phyloP scores from a whole-genome alignment of 495 filamentous ascomycete species.

The Penicillium paxilli region DNA sequence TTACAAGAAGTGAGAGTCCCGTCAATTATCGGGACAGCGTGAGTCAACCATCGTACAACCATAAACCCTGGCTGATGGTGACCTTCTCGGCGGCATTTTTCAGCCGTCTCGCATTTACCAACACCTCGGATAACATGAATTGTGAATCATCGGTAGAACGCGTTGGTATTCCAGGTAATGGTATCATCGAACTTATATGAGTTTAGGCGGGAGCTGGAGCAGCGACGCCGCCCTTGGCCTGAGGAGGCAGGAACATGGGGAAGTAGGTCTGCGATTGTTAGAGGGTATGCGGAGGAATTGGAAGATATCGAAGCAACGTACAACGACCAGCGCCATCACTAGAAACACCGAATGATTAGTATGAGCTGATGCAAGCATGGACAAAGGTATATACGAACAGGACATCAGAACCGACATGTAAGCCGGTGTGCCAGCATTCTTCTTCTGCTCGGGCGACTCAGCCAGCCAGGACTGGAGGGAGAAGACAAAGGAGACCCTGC shows the following conservation, averaged over 20 bases:
- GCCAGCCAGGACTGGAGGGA: conserved; percentile 83
- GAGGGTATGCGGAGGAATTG: conserved; percentile 8
- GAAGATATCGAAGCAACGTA: conserved; percentile 32
- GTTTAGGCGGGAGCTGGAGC: conserved; percentile 44
- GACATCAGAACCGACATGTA: conserved; percentile 87
- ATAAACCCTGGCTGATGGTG: too few relatives aligned
- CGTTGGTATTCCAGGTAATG: conserved; percentile 10
- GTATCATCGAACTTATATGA: conserved; percentile 5
- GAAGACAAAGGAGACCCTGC: conserved; percentile 80
- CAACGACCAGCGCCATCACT: conserved; percentile 80
- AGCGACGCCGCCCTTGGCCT: conserved; percentile 35
- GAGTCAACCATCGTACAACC: background rate
- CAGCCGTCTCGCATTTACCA: background rate
- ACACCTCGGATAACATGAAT: background rate
- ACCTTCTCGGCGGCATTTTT: background rate
- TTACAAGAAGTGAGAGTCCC: conserved; percentile 7
- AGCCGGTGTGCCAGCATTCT: conserved; percentile 66
- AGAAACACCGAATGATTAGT: conserved; percentile 13
- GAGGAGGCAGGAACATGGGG: conserved; percentile 76
- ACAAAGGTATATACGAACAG: conserved; percentile 52
- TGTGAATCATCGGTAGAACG: background rate
- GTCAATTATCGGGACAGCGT: conserved; percentile 18
- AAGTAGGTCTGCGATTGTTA: conserved; percentile 64
- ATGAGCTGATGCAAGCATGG: background rate
- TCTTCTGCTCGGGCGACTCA: conserved; percentile 75